phyloP scores from a whole-genome alignment of 1,139 yeast genomes.

The Kazachstania sp. region DNA sequence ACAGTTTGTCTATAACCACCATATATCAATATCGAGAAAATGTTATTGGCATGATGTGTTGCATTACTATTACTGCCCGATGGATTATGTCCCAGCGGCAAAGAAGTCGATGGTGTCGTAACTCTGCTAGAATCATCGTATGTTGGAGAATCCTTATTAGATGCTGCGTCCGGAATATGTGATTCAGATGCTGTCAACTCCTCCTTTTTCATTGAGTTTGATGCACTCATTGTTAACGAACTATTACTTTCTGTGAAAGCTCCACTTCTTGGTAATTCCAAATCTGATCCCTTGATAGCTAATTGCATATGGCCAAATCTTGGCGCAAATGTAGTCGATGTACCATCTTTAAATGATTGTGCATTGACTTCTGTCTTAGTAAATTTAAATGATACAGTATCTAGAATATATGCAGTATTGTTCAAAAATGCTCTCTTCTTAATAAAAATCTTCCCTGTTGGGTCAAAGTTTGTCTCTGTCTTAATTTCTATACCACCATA shows the following conservation, averaged over 20 bases:
- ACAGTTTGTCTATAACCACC: slow-evolving; percentile 36
- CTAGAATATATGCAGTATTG: slow-evolving; percentile 38
- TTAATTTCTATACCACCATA: slow-evolving; percentile 42
- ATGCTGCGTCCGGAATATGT: no score
- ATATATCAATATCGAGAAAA: slow-evolving; percentile 32
- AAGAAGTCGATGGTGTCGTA: slow-evolving; percentile 3
- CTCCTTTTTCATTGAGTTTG: background rate
- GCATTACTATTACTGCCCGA: background rate
- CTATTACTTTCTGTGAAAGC: background rate
- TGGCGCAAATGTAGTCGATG: slow-evolving; percentile 35
- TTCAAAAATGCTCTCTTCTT: slow-evolving; percentile 33
- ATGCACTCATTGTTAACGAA: background rate
- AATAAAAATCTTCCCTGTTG: slow-evolving; percentile 27
- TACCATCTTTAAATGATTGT: slow-evolving; percentile 35
- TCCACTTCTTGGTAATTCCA: slow-evolving; percentile 1
- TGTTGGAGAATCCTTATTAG: background rate
- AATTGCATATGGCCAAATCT: slow-evolving; percentile 40
- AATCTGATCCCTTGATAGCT: slow-evolving; percentile 12
- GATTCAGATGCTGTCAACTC: background rate
- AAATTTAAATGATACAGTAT: slow-evolving; percentile 33
- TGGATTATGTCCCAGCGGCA: background rate
- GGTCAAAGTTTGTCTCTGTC: slow-evolving; percentile 27
- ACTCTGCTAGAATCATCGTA: background rate
- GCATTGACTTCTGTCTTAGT: slow-evolving; percentile 33
- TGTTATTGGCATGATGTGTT: slow-evolving; percentile 9